Conservation (phyloP, 768 basidiomycete genomes). For the Boletus tylopilopsis region DNA sequence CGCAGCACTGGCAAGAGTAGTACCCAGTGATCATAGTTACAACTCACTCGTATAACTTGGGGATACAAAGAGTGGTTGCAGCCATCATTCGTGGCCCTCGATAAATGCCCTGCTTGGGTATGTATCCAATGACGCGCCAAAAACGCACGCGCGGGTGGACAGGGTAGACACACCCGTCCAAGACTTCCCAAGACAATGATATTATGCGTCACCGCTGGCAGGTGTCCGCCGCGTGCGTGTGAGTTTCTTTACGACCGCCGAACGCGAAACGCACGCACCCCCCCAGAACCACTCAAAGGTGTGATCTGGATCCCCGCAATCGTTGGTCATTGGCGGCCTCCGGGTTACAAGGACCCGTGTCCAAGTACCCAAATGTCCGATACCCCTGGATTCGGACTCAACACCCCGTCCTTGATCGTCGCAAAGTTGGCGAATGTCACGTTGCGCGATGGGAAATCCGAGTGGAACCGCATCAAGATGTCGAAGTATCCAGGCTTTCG, state of each 20-base stretch:
- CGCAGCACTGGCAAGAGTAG: no score
- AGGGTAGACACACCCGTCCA: constrained; percentile 35
- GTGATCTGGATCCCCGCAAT: constrained; percentile 43
- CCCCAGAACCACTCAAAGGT: constrained; percentile 52
- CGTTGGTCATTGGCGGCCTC: constrained; percentile 31
- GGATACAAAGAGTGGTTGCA: no score
- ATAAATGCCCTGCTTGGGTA: no score
- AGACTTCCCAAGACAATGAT: constrained; percentile 46
- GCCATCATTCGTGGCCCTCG: no score
- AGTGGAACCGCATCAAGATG: constrained; percentile 37
- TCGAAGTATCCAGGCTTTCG: constrained; percentile 47
- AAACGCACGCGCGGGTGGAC: no score
- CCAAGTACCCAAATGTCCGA: constrained; percentile 47
- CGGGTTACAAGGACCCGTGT: constrained; percentile 34
- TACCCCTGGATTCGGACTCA: constrained; percentile 42
- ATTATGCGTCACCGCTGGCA: constrained; percentile 44
- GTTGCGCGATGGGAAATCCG: constrained; percentile 28
- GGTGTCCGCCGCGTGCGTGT: constrained; percentile 35
- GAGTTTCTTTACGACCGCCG: not conserved
- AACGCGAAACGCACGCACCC: constrained; percentile 27
- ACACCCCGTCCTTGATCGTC: constrained; percentile 48
- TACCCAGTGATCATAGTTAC: no score
- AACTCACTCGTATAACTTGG: no score
- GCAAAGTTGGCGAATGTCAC: constrained; percentile 46
- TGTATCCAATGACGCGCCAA: no score